Percentiles rank a stretch among this genome's conserved stretches.
Evolutionary conservation across 164 flowering plant species (phyloP).

Genomic region (Tetrastigma voinierianum): DNA sequence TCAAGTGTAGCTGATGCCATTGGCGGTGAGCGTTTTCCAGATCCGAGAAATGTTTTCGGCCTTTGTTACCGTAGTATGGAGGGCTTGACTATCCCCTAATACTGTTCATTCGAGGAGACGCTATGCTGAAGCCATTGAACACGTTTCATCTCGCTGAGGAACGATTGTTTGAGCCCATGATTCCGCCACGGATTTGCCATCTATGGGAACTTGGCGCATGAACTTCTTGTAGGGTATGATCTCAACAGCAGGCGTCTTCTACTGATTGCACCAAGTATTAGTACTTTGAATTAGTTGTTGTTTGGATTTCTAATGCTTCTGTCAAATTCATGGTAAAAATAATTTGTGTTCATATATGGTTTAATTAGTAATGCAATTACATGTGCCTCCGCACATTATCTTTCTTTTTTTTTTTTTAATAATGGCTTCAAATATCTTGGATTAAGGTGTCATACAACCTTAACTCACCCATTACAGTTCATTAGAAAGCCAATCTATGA

Average conservation of each 20-base stretch:
- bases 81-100: slow-evolving; percentile 8
- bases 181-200: not conserved
- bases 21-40: too few relatives aligned
- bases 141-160: slow-evolving; percentile 9
- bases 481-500: too few relatives aligned
- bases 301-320: too few relatives aligned
- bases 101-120: slow-evolving; percentile 11
- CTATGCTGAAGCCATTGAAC: slow-evolving; percentile 11
- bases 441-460: too few relatives aligned
- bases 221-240: slow-evolving; percentile 32
- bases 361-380: too few relatives aligned
- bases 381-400: too few relatives aligned
- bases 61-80: slow-evolving; percentile 8
- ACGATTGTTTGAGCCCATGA: slow-evolving; percentile 6
- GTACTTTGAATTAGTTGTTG: too few relatives aligned
- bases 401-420: too few relatives aligned
- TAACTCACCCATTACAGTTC: too few relatives aligned
- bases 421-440: too few relatives aligned
- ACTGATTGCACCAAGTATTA: slow-evolving; percentile 15
- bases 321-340: too few relatives aligned
- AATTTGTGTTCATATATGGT: too few relatives aligned
- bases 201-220: slow-evolving; percentile 21
- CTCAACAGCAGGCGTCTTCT: slow-evolving; percentile 24
- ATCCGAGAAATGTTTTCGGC: not conserved
- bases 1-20: slow-evolving; percentile 8